A percentile compares a stretch with the other conserved stretches of the same genome.
These are phyloP conservation scores for Gracilaria domingensis DNA, from an alignment of 23 red algal species.

Conservation along the genomic window DNA sequence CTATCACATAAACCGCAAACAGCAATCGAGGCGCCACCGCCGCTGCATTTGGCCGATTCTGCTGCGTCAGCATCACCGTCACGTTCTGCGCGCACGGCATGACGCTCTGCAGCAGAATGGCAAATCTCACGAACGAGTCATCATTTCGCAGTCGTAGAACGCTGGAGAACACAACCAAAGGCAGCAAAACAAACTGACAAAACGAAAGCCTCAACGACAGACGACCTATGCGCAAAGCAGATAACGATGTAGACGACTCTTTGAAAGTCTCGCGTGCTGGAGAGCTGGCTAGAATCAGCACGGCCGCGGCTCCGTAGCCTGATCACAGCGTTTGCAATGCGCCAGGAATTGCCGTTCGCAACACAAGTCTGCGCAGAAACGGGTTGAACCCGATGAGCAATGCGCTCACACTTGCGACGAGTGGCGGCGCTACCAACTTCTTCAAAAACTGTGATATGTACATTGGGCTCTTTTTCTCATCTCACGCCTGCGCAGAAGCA, in stretches of 20 bases:
- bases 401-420: conserved; percentile 50
- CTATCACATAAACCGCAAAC: conserved; percentile 58
- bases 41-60: conserved; percentile 35
- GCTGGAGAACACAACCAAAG: conserved; percentile 15
- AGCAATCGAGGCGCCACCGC: conserved; percentile 51
- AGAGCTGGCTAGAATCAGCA: conserved; percentile 76
- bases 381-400: conserved; percentile 36
- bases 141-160: background rate
- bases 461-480: background rate
- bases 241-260: background rate
- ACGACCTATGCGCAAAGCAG: conserved; percentile 17
- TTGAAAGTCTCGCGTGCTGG: conserved; percentile 3
- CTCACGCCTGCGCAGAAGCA: background rate
- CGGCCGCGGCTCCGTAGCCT: conserved; percentile 66
- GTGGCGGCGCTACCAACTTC: conserved; percentile 43
- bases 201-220: conserved; percentile 28
- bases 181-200: conserved; percentile 41
- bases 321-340: conserved; percentile 55
- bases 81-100: conserved; percentile 83
- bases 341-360: conserved; percentile 46
- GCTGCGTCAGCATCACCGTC: conserved; percentile 70
- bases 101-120: conserved; percentile 61
- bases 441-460: background rate
- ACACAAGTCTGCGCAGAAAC: conserved; percentile 14
- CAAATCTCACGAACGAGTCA: conserved; percentile 42